These are phyloP conservation scores for Flaveria sonorensis DNA, from an alignment of 129 eudicot species.

Conservation along the genomic window DNA sequence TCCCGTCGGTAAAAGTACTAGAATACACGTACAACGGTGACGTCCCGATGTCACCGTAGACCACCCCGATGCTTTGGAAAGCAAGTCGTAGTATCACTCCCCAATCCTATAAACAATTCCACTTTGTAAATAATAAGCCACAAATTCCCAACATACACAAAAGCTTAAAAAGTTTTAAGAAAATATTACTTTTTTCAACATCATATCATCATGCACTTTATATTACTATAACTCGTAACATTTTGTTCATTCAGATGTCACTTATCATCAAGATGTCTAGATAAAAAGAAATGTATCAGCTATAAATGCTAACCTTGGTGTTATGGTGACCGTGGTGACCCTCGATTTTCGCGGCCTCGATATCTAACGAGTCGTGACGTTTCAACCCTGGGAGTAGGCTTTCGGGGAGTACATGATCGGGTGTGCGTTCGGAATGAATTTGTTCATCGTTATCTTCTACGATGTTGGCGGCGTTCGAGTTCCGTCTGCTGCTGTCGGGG, in stretches of 20 bases:
- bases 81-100: constrained; percentile 57
- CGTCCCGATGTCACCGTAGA: constrained; percentile 87
- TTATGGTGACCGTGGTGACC: constrained; percentile 41
- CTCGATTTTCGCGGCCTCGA: constrained; percentile 50
- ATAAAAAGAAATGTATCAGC: too few species aligned
- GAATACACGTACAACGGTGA: constrained; percentile 79
- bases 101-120: constrained; percentile 42
- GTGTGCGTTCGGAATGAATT: constrained; percentile 9
- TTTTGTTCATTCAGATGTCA: too few species aligned
- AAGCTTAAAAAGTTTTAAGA: not conserved
- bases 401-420: constrained; percentile 19
- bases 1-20: constrained; percentile 58
- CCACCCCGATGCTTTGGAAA: constrained; percentile 83
- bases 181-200: too few species aligned
- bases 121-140: not conserved
- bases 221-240: too few species aligned
- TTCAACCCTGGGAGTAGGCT: constrained; percentile 17
- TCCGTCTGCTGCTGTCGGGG: constrained; percentile 26
- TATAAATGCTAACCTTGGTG: constrained; percentile 24
- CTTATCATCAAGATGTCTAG: too few species aligned
- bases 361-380: constrained; percentile 56
- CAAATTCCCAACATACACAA: not conserved
- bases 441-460: constrained; percentile 10
- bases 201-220: too few species aligned
- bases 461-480: constrained; percentile 16